Base-by-base conservation (phyloP, 192 early-diverging fungal genomes). In the Thoreauomyces humboldtii region DNA sequence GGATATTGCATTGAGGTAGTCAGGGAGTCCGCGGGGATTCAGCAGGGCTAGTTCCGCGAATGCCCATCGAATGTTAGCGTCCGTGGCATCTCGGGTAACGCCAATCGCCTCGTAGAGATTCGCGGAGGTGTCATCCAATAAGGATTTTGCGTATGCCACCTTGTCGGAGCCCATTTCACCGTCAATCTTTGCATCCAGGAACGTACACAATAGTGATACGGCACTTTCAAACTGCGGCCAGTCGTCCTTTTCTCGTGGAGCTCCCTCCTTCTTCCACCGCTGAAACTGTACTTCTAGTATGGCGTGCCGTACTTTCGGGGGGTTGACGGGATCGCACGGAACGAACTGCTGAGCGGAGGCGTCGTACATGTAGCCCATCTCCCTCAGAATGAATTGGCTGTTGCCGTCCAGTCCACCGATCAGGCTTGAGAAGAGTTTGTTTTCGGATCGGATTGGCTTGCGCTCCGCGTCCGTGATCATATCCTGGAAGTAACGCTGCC, bases 211-310 rank as follows among this genome's bases (percentile, higher is more conserved):
- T 15, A 29, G 52, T 1, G 41, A n/a, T 1, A 43, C 41, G 11
- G 61, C 61, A 32, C 61, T 42, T 12, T 15, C 22, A 43, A 54
- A 63, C 12, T 63, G 24, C 19, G 31, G 44, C 48, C 44, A 52
- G 46, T 51, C 31, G 47, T 63, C 48, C 11, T 12, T 14, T 15
- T 17, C 3, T 29, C 61, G 31, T 34, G 48, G 44, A 2, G 4
- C 15, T 34, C 61, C 61, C 32, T 63, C 61, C 46, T 63, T 63
- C 19, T 63, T 63, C 61, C 61, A 63, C 35, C 61, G 51, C 34
- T 34, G 24, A 52, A 63, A 63, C 47, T 52, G 46, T 4, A 51
- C 33, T 29, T 63, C 61, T 52, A 33, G 61, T 4, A 42, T 34
- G 31, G 47, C 61, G 17, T 27, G 47, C 6, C 12, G 17, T 7